Evolutionary conservation across 2,329 filamentous ascomycete genomes (phyloP).

Genomic region (Cryphonectria carpinicola): DNA sequence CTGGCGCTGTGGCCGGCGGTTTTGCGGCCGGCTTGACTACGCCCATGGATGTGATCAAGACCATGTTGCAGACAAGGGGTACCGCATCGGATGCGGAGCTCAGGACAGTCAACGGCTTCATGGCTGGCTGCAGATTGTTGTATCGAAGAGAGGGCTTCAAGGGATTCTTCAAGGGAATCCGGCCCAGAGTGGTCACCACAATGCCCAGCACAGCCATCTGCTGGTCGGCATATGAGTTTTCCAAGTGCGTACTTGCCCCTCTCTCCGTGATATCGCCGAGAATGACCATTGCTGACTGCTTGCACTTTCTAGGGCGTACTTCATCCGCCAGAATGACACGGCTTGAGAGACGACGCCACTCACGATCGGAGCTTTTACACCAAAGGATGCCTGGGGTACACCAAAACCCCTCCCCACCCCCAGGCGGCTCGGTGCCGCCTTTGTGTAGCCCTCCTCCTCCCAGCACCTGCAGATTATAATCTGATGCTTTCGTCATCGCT

Average conservation of each 20-base stretch:
- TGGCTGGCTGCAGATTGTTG: constrained; percentile 78
- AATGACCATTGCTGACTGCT: constrained; percentile 27
- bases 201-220: constrained; percentile 99
- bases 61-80: constrained; percentile 90
- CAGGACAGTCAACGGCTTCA: constrained; percentile 80
- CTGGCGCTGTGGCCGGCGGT: constrained; percentile 89
- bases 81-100: constrained; percentile 78
- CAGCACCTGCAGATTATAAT: background rate
- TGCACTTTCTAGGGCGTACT: constrained; percentile 55
- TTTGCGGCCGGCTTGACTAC: constrained; percentile 93
- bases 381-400: background rate
- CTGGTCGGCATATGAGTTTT: constrained; percentile 80
- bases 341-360: constrained; percentile 34
- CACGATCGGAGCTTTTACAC: constrained; percentile 1
- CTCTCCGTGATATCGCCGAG: background rate
- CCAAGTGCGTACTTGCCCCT: constrained; percentile 57
- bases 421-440: background rate
- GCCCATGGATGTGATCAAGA: constrained; percentile 98
- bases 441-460: constrained; percentile 6
- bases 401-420: background rate
- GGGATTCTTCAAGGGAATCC: constrained; percentile 92
- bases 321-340: constrained; percentile 57
- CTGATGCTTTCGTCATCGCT: background rate
- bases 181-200: constrained; percentile 88
- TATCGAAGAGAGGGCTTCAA: constrained; percentile 80